Base-by-base conservation (phyloP, 805 yeast species). In the Saturnispora zaruensis region DNA sequence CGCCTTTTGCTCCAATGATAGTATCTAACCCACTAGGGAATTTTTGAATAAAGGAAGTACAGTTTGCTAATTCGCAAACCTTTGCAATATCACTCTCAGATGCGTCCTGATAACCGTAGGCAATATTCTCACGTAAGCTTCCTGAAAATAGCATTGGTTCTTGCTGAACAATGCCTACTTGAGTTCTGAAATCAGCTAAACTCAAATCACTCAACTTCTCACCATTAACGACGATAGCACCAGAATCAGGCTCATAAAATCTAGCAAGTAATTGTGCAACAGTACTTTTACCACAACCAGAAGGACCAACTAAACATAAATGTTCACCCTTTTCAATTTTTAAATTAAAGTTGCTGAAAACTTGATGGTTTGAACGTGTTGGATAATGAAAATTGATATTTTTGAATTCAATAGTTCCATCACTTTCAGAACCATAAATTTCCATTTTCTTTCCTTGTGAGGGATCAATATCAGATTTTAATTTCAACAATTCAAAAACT, bases 201-300 rank as follows among this genome's bases (percentile, higher is more conserved):
- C 85, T 86, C 59, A 85, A 74, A 18, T 78, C 76, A 36, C 69
- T 68, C 52, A 91, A 75, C 53, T 83, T 73, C 48, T 78, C 76
- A 11, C 78, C 79, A 53, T 89, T 89, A 20, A 90, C 73, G 4
- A 68, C 57, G 32, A 91, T 79, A 6, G 66, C 58, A 23, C 98
- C 98, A 0, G 64, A 52, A 11, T 63, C 62, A 2, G 95, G 90
- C 59, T 89, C 96, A 66, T 91, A 91, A 62, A 86, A 87, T 52
- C 98, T 73, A 57, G 90, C 67, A 42, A 91, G 67, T 47, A 91
- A 68, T 47, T 90, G 87, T 6, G 90, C 76, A 3, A 91, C 78
- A 0, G 97, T 90, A 16, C 96, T 87, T 64, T 91, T 91, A 24
- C 98, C 98, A 53, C 96, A 86, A 1, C 98, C 98, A 32, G 95